phyloP scores from a whole-genome alignment of 768 basidiomycete species.

The Leccinum arenicola region DNA sequence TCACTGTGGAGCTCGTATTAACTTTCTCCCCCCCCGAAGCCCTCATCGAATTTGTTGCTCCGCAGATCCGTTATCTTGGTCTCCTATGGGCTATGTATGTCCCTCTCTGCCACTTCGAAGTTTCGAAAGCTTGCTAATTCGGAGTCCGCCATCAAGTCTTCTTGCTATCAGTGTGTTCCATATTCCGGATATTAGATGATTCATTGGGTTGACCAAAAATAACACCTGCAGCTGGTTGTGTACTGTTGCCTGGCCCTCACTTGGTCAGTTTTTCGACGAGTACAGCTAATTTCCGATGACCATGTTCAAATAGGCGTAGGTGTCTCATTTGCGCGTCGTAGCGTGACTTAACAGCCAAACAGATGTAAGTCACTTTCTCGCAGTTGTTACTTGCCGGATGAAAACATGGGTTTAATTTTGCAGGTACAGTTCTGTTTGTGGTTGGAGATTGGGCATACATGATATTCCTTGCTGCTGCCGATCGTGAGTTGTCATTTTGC shows the following conservation, averaged over 20 bases:
- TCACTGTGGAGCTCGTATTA: neutral
- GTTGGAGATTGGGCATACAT: neutral
- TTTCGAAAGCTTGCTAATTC: neutral
- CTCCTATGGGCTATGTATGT: neutral
- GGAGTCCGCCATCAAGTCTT: neutral
- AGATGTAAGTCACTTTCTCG: neutral
- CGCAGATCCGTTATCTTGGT: neutral
- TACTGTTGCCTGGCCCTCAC: neutral
- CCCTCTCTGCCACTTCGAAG: neutral
- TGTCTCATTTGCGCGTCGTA: neutral
- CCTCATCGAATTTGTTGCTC: neutral
- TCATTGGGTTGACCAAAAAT: neutral
- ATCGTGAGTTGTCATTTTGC: neutral
- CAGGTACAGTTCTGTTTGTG: neutral
- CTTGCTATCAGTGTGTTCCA: neutral
- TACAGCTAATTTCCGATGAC: neutral
- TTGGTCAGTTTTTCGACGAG: neutral
- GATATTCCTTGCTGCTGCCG: neutral
- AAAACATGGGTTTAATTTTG: neutral
- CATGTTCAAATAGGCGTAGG: neutral
- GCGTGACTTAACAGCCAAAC: neutral
- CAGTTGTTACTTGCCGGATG: neutral
- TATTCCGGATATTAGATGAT: neutral
- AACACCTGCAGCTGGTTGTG: neutral
- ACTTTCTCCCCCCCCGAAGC: too few species aligned